Conservation (phyloP, 2,329 filamentous ascomycete species). For the Verticillium klebahnii region DNA sequence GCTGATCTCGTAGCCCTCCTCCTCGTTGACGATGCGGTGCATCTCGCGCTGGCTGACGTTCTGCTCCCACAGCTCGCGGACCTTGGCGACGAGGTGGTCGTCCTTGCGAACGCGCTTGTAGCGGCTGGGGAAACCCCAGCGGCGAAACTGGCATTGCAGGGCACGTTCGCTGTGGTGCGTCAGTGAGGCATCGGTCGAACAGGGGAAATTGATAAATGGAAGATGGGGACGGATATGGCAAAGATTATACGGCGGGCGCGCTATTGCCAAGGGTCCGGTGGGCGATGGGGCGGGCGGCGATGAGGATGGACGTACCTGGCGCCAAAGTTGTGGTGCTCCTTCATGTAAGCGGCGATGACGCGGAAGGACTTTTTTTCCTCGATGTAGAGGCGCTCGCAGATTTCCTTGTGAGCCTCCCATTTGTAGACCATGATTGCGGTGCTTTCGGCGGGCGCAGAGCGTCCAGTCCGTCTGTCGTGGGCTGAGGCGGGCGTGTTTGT, state of each 20-base stretch:
- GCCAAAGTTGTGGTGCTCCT: slow-evolving; percentile 58
- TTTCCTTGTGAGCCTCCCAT: slow-evolving; percentile 39
- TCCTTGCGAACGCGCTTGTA: slow-evolving; percentile 70
- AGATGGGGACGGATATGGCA: neutral
- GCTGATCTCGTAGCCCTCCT: slow-evolving; percentile 68
- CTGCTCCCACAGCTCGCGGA: slow-evolving; percentile 73
- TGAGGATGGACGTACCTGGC: slow-evolving; percentile 49
- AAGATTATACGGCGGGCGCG: slow-evolving; percentile 1
- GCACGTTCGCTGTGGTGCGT: slow-evolving; percentile 60
- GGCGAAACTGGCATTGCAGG: slow-evolving; percentile 70
- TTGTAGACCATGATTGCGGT: slow-evolving; percentile 37
- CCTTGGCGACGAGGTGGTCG: slow-evolving; percentile 58
- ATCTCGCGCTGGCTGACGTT: slow-evolving; percentile 72
- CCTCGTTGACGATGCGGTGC: slow-evolving; percentile 62
- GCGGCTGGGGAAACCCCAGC: slow-evolving; percentile 75
- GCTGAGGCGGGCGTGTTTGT: neutral
- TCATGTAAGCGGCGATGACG: slow-evolving; percentile 71
- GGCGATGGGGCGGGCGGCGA: neutral
- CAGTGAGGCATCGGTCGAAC: neutral
- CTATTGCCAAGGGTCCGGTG: neutral
- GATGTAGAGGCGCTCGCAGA: slow-evolving; percentile 63
- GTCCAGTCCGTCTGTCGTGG: neutral
- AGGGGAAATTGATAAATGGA: neutral
- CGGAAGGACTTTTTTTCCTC: slow-evolving; percentile 68
- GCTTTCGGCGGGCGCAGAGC: neutral